Evolutionary conservation across 805 yeast species (phyloP).

Genomic region (Starmerella vaccinii): DNA sequence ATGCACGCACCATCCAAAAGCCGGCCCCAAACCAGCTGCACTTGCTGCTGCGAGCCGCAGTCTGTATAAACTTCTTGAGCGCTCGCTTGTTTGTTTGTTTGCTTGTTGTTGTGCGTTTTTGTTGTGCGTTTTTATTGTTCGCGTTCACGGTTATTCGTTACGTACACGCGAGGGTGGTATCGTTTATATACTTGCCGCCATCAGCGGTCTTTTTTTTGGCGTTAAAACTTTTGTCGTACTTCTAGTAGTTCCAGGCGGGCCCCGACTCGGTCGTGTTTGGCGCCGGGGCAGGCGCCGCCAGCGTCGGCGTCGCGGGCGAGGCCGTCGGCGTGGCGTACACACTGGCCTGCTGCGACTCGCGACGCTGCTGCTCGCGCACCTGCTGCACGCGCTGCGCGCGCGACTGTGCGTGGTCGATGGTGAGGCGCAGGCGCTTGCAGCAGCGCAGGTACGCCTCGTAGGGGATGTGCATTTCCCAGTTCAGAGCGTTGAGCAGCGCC

Average conservation of each 20-base stretch:
- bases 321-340: slow-evolving; percentile 3
- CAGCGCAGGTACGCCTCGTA: slow-evolving; percentile 22
- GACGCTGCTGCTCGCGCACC: background rate
- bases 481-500: slow-evolving; percentile 41
- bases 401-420: background rate
- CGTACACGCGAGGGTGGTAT: too few relatives aligned
- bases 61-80: too few relatives aligned
- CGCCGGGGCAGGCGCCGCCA: background rate
- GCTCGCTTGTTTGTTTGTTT: too few relatives aligned
- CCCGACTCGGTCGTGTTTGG: background rate
- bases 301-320: background rate
- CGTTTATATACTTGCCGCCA: too few relatives aligned
- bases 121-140: too few relatives aligned
- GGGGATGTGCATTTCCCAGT: slow-evolving; percentile 49
- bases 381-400: background rate
- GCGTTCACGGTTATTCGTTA: too few relatives aligned
- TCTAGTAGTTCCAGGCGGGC: background rate
- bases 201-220: too few relatives aligned
- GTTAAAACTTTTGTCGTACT: too few relatives aligned
- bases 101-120: too few relatives aligned
- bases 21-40: too few relatives aligned
- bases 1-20: too few relatives aligned
- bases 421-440: slow-evolving; percentile 15
- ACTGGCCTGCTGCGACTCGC: background rate
- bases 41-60: too few relatives aligned